phyloP scores from a whole-genome alignment of 2,329 filamentous ascomycete genomes.

The Fusarium praegraminearum region DNA sequence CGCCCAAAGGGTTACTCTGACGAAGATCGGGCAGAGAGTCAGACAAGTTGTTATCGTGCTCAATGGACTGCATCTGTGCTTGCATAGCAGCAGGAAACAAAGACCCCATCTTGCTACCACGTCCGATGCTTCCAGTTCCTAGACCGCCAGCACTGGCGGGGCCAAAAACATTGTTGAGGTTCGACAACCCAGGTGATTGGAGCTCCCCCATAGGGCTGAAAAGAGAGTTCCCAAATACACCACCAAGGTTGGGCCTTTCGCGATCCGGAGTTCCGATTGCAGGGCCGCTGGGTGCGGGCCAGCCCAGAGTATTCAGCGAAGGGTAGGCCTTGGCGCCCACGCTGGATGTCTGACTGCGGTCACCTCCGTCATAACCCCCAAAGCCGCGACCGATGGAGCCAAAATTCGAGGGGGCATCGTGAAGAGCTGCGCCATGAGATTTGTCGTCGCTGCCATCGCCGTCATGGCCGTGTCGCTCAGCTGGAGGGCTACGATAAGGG shows the following conservation, averaged over 20 bases:
- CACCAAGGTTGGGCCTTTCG: slow-evolving; percentile 66
- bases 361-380: slow-evolving; percentile 74
- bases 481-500: slow-evolving; percentile 91
- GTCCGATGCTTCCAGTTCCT: slow-evolving; percentile 74
- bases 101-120: slow-evolving; percentile 85
- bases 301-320: slow-evolving; percentile 72
- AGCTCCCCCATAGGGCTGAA: slow-evolving; percentile 83
- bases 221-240: slow-evolving; percentile 81
- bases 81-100: slow-evolving; percentile 92
- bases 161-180: slow-evolving; percentile 77
- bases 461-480: slow-evolving; percentile 76
- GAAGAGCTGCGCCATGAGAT: slow-evolving; percentile 56
- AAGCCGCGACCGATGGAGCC: slow-evolving; percentile 67
- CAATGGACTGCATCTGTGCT: slow-evolving; percentile 83
- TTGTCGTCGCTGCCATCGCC: slow-evolving; percentile 66
- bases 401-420: slow-evolving; percentile 63
- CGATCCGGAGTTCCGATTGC: slow-evolving; percentile 76
- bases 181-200: slow-evolving; percentile 78
- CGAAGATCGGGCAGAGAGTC: slow-evolving; percentile 71
- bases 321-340: slow-evolving; percentile 81
- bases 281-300: slow-evolving; percentile 66
- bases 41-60: slow-evolving; percentile 71
- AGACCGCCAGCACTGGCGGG: slow-evolving; percentile 66
- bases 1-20: slow-evolving; percentile 71
- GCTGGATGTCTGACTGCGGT: slow-evolving; percentile 93